These are phyloP conservation scores for Capsicum chinense DNA, from an alignment of 257 asterid species.

Conservation along the genomic window DNA sequence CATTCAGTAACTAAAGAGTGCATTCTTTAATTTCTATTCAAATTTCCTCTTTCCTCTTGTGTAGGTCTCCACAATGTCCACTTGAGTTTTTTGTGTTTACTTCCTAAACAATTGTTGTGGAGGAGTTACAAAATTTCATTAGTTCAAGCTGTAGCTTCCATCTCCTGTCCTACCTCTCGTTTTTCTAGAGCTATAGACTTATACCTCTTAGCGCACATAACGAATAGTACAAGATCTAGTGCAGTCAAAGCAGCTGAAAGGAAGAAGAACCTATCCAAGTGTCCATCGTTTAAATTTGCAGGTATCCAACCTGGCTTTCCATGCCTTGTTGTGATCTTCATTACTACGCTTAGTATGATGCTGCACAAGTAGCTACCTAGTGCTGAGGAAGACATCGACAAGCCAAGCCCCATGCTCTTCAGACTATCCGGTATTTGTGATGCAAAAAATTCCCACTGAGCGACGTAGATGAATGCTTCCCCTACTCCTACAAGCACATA, in stretches of 20 bases:
- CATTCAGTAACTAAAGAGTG: conserved; percentile 23
- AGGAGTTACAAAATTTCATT: conserved; percentile 6
- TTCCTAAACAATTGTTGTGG: conserved; percentile 22
- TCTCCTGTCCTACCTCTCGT: conserved; percentile 38
- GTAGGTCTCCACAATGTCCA: conserved; percentile 26
- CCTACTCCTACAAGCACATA: conserved; percentile 83
- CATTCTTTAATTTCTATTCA: neutral
- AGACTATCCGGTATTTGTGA: conserved; percentile 69
- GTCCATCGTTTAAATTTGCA: conserved; percentile 72
- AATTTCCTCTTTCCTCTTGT: conserved; percentile 9
- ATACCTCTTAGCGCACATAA: conserved; percentile 68
- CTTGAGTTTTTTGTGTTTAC: conserved; percentile 11
- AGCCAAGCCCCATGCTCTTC: conserved; percentile 77
- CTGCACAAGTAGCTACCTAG: conserved; percentile 78
- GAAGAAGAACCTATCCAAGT: conserved; percentile 82
- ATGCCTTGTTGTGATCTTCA: conserved; percentile 63
- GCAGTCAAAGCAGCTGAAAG: conserved; percentile 68
- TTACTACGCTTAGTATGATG: conserved; percentile 57
- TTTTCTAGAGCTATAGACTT: conserved; percentile 59
- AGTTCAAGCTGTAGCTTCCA: conserved; percentile 27
- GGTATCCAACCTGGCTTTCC: conserved; percentile 85
- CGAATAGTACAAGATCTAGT: conserved; percentile 59
- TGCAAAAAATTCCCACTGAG: conserved; percentile 82
- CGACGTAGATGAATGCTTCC: conserved; percentile 76
- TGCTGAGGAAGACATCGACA: conserved; percentile 84